Conservation (phyloP, 2,329 filamentous ascomycete genomes). For the Neospermospora avenae region DNA sequence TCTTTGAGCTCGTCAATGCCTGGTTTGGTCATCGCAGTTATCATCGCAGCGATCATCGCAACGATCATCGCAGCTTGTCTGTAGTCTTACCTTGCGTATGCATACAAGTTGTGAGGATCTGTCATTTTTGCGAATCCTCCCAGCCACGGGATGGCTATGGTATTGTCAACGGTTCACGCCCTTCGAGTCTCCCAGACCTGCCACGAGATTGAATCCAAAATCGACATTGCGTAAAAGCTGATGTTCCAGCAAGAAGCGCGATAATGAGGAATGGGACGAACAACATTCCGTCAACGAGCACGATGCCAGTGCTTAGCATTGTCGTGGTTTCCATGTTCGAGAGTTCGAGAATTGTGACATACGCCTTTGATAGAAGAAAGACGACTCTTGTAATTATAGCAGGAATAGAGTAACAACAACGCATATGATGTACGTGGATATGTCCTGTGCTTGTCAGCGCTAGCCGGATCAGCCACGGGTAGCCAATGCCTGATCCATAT, state of each 20-base stretch:
- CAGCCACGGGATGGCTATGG: slow-evolving; percentile 19
- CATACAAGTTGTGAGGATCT: slow-evolving; percentile 16
- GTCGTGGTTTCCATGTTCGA: not conserved
- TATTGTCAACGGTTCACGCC: slow-evolving; percentile 16
- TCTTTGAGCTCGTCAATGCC: not conserved
- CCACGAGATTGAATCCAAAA: slow-evolving; percentile 19
- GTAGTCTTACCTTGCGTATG: slow-evolving; percentile 14
- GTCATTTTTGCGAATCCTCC: slow-evolving; percentile 10
- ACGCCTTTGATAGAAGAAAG: no score
- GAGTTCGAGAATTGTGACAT: not conserved
- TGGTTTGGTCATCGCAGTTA: no score
- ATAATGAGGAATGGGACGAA: not conserved
- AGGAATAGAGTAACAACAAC: not conserved
- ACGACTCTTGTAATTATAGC: no score
- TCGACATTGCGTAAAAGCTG: slow-evolving; percentile 16
- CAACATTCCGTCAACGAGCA: not conserved
- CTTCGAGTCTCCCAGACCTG: slow-evolving; percentile 12
- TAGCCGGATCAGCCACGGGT: not conserved
- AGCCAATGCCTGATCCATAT: no score
- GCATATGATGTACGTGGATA: no score
- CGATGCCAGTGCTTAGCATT: not conserved
- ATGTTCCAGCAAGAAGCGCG: slow-evolving; percentile 4
- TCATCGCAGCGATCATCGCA: no score
- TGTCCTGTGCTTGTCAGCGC: not conserved
- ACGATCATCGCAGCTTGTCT: not conserved